Conservation (phyloP, 1,139 yeast species). For the Komagataea norvegica region DNA sequence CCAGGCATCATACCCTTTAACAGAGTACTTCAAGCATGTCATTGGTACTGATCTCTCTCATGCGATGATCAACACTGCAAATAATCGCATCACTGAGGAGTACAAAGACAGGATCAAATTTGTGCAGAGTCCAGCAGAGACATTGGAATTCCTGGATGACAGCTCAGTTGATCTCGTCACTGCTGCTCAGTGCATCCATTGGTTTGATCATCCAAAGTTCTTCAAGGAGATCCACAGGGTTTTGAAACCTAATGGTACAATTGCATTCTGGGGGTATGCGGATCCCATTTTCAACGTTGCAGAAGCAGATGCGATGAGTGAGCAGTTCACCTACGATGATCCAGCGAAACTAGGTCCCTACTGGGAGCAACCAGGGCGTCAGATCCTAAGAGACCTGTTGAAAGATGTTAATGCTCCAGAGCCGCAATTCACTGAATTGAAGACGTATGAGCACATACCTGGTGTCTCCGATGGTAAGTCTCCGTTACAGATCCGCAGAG, state of each 20-base stretch:
- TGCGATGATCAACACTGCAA: slow-evolving; percentile 55
- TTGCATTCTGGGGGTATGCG: slow-evolving; percentile 72
- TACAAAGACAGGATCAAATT: slow-evolving; percentile 22
- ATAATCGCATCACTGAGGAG: slow-evolving; percentile 17
- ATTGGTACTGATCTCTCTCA: slow-evolving; percentile 64
- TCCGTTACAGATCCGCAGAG: slow-evolving; percentile 24
- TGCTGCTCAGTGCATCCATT: slow-evolving; percentile 74
- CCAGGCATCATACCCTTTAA: slow-evolving; percentile 54
- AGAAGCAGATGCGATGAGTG: slow-evolving; percentile 32
- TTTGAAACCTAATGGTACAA: slow-evolving; percentile 57
- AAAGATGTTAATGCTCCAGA: slow-evolving; percentile 39
- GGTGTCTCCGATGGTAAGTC: slow-evolving; percentile 3
- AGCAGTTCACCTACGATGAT: slow-evolving; percentile 33
- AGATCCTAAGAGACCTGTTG: slow-evolving; percentile 40
- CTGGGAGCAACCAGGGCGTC: slow-evolving; percentile 69
- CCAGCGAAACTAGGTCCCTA: slow-evolving; percentile 53
- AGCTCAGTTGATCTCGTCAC: slow-evolving; percentile 56
- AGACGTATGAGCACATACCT: slow-evolving; percentile 36
- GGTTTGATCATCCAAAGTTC: slow-evolving; percentile 57
- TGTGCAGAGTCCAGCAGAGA: slow-evolving; percentile 31
- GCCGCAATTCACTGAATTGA: slow-evolving; percentile 36
- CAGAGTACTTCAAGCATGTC: slow-evolving; percentile 40
- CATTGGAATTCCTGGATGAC: slow-evolving; percentile 24
- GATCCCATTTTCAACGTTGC: slow-evolving; percentile 44
- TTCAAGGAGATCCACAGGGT: slow-evolving; percentile 46